phyloP scores from a whole-genome alignment of 108 stramenopile species.

The Cylindrotheca closterium region DNA sequence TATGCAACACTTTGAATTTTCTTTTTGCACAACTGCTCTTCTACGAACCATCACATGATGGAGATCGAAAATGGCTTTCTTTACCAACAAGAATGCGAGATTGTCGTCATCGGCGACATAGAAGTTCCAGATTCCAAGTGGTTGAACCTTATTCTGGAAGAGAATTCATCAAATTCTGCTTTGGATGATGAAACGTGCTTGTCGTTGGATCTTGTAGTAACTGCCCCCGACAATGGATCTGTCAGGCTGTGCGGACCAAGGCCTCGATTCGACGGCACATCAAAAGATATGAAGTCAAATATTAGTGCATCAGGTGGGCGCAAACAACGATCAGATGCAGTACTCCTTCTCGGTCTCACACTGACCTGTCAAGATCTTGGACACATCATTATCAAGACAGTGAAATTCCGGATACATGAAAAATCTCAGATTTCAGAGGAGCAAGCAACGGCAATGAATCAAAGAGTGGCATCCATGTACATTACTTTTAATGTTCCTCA shows the following conservation, averaged over 20 bases:
- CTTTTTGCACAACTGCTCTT: no score
- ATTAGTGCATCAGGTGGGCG: no score
- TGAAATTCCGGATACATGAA: not conserved
- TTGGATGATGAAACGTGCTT: no score
- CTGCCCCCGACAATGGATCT: no score
- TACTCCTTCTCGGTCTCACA: constrained; percentile 29
- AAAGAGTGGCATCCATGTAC: constrained; percentile 29
- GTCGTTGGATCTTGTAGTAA: no score
- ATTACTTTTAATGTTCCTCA: constrained; percentile 56
- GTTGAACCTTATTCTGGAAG: not conserved
- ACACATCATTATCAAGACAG: constrained; percentile 29
- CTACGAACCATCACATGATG: no score
- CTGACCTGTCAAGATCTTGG: constrained; percentile 29
- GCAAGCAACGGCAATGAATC: constrained; percentile 1
- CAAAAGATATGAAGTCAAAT: constrained; percentile 26
- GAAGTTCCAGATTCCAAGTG: not conserved
- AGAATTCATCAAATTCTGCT: not conserved
- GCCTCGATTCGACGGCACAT: constrained; percentile 30
- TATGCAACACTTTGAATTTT: no score
- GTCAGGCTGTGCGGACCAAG: no score
- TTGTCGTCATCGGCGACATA: constrained; percentile 4
- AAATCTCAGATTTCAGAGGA: not conserved
- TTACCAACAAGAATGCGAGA: constrained; percentile 33
- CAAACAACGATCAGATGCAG: constrained; percentile 36
- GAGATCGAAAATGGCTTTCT: constrained; percentile 47